Evolutionary conservation across 2,329 filamentous ascomycete genomes (phyloP).

Genomic region (Fusarium sp.): DNA sequence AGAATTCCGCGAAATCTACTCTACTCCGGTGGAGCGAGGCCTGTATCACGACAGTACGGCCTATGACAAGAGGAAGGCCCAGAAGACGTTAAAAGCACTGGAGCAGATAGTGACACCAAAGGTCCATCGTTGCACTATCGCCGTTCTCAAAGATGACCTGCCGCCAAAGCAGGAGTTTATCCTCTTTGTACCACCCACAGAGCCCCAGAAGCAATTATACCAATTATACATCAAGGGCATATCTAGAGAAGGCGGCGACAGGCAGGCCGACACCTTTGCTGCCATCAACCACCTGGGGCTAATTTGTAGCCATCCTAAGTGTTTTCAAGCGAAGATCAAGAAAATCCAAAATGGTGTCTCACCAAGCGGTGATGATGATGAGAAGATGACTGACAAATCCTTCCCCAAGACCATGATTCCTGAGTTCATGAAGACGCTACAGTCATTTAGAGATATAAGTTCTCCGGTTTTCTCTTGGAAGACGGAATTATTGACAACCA

Average conservation of each 20-base stretch:
- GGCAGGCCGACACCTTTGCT: slow-evolving; percentile 49
- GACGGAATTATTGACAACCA: slow-evolving; percentile 71
- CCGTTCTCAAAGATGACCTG: slow-evolving; percentile 71
- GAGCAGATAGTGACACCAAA: slow-evolving; percentile 80
- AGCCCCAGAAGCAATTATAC: slow-evolving; percentile 74
- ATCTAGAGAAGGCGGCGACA: background rate
- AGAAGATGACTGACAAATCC: slow-evolving; percentile 2
- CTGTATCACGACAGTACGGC: slow-evolving; percentile 72
- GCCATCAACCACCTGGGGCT: slow-evolving; percentile 55
- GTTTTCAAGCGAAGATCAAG: slow-evolving; percentile 54
- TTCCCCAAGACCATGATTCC: slow-evolving; percentile 46
- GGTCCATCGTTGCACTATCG: slow-evolving; percentile 78
- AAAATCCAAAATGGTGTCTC: slow-evolving; percentile 10
- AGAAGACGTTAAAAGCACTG: slow-evolving; percentile 76
- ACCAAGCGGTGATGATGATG: background rate
- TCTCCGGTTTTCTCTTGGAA: slow-evolving; percentile 73
- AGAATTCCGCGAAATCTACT: slow-evolving; percentile 78
- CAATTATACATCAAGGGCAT: slow-evolving; percentile 54
- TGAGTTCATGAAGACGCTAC: slow-evolving; percentile 52
- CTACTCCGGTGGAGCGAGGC: slow-evolving; percentile 77
- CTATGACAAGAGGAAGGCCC: slow-evolving; percentile 66
- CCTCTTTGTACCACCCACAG: slow-evolving; percentile 76
- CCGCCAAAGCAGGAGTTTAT: slow-evolving; percentile 85
- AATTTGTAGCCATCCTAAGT: slow-evolving; percentile 64
- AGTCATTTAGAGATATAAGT: slow-evolving; percentile 53